These are phyloP conservation scores for Arthroderma uncinatum DNA, from an alignment of 2,329 filamentous ascomycete species.

Conservation along the genomic window DNA sequence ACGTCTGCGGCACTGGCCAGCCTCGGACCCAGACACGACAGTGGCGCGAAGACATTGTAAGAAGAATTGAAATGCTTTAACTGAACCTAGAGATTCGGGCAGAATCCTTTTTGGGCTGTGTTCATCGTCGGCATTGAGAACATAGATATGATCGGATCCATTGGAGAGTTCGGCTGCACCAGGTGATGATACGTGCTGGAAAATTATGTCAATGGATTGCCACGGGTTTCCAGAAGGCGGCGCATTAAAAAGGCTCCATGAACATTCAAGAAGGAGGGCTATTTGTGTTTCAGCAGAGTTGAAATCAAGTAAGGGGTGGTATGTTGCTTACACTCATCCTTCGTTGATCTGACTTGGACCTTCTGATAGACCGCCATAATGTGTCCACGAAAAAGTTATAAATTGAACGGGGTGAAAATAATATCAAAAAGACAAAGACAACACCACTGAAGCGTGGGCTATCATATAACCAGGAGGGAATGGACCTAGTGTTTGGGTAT, in stretches of 20 bases:
- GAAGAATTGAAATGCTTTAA: not conserved
- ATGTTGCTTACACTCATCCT: not conserved
- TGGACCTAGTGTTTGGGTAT: too few relatives aligned
- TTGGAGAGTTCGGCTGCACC: not conserved
- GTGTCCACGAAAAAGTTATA: too few relatives aligned
- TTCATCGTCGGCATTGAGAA: not conserved
- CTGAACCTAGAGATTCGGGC: not conserved
- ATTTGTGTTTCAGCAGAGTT: not conserved
- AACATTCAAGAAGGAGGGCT: not conserved
- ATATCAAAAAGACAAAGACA: too few relatives aligned
- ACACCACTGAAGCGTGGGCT: too few relatives aligned
- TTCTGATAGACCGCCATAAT: not conserved
- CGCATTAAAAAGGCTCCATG: not conserved
- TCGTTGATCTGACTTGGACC: not conserved
- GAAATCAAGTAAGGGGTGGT: not conserved
- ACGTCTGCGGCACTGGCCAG: not conserved
- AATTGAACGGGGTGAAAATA: too few relatives aligned
- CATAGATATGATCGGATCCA: not conserved
- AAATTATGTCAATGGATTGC: not conserved
- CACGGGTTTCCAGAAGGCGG: not conserved
- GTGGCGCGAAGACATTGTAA: not conserved
- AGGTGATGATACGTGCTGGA: not conserved
- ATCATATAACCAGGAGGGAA: too few relatives aligned
- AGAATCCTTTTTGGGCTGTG: not conserved
- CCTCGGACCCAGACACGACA: too few relatives aligned